Base-by-base conservation (phyloP, 768 basidiomycete species). In the Termitomyces sp. region DNA sequence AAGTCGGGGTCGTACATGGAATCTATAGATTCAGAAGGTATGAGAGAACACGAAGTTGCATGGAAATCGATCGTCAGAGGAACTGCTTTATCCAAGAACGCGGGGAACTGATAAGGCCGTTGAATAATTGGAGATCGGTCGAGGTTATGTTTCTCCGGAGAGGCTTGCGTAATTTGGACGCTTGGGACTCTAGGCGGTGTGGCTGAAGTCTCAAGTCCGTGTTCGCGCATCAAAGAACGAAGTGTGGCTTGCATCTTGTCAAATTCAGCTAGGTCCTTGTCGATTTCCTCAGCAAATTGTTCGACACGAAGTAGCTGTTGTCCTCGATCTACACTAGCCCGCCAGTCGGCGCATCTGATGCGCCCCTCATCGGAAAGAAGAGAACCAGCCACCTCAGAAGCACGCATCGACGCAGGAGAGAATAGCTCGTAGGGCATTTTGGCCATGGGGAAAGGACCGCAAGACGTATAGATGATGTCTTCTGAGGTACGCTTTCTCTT, bases 361-460 rank as follows among this genome's bases (percentile, higher is more conserved):
- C 55, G 55, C 2, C 28, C 55, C 16, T 56, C 40, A 13, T 49
- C n/a, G 23, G 54, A 33, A 33, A 56, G 47, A 30, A 60, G 50
- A 30, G 54, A 16, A 23, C 55, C 53, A 10, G 56, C 56, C 33
- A 61, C 36, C n/a, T 61, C 60, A 1, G 56, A 57, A 23, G 51
- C 26, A 26, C 35, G 26, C 56, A 57, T 58, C 9, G 56, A 61
- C 18, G 48, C 60, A 26, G 50, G 50, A 13, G 55, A 61, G 32
- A 61, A 61, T 3, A 61, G 30, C 36, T 59, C 52, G 12, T 59
- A 59, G 14, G 58, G 58, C 43, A 59, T 53, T 35, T 49, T 26
- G 2, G n/a, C 44, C 28, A 54, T 1, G 18, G 46, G 8, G 8
- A 54, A 38, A 18, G 16, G 23, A 18, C 58, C 58, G 32, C 12